phyloP scores from a whole-genome alignment of 768 basidiomycete species.

The Pleurotus salmoneostramineus region DNA sequence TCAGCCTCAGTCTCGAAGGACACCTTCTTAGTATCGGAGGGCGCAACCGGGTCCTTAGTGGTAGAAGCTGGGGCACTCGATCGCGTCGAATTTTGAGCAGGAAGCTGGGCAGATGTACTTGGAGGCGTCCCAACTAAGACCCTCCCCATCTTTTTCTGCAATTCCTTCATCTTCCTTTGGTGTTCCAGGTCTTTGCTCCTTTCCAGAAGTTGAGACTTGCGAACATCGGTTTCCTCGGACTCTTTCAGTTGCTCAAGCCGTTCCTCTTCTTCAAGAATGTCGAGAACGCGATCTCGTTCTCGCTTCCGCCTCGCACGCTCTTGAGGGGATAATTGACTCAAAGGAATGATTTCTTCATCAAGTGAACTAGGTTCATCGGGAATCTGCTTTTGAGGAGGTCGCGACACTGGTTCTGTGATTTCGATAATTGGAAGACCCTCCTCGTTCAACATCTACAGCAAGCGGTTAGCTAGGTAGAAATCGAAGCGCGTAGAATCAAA shows the following conservation, averaged over 20 bases:
- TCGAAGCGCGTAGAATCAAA: slow-evolving; percentile 15
- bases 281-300: slow-evolving; percentile 63
- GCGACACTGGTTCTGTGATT: slow-evolving; percentile 54
- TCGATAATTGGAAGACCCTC: slow-evolving; percentile 81
- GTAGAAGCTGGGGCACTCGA: too few species aligned
- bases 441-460: slow-evolving; percentile 60
- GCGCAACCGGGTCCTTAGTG: background rate
- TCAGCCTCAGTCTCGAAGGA: slow-evolving; percentile 49
- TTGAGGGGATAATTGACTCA: slow-evolving; percentile 37
- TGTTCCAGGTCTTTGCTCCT: slow-evolving; percentile 39
- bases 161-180: slow-evolving; percentile 39
- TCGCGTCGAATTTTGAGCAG: too few species aligned
- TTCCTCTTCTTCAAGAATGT: slow-evolving; percentile 72
- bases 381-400: slow-evolving; percentile 8
- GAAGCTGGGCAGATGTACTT: slow-evolving; percentile 5
- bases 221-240: slow-evolving; percentile 33
- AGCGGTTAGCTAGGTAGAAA: slow-evolving; percentile 17
- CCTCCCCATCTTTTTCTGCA: slow-evolving; percentile 80
- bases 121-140: slow-evolving; percentile 49
- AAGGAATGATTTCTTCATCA: slow-evolving; percentile 43
- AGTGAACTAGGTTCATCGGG: slow-evolving; percentile 17
- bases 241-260: slow-evolving; percentile 34
- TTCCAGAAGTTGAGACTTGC: slow-evolving; percentile 44
- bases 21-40: slow-evolving; percentile 51
- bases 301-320: slow-evolving; percentile 48